A percentile compares a stretch with the other conserved stretches of the same genome.
Evolutionary conservation across 2,329 filamentous ascomycete genomes (phyloP).

Genomic region (Aureobasidium leucospermi): DNA sequence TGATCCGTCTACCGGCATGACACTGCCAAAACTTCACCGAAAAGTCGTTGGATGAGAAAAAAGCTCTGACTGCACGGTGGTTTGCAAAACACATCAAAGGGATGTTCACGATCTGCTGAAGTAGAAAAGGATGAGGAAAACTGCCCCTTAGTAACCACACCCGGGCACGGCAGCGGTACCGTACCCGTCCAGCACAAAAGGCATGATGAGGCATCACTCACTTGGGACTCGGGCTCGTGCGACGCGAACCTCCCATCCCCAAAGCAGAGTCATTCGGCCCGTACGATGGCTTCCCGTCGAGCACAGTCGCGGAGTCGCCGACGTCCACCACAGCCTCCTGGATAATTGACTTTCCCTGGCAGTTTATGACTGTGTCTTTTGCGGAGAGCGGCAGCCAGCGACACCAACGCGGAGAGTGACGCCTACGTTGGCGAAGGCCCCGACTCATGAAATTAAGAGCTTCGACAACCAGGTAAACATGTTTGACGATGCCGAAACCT

Average conservation of each 20-base stretch:
- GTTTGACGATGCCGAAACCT: background rate
- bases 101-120: too few relatives aligned
- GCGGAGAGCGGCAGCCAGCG: background rate
- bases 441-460: constrained; percentile 1
- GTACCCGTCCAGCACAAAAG: background rate
- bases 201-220: too few relatives aligned
- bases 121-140: too few relatives aligned
- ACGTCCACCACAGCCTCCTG: background rate
- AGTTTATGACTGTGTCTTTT: too few relatives aligned
- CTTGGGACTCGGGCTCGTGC: background rate
- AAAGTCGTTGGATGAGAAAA: background rate
- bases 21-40: background rate
- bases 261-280: background rate
- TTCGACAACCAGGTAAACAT: background rate
- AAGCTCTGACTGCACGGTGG: background rate
- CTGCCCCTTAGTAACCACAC: too few relatives aligned
- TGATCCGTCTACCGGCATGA: constrained; percentile 5
- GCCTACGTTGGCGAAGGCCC: background rate
- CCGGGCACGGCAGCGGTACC: background rate
- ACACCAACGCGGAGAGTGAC: background rate
- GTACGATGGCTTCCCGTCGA: background rate
- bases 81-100: background rate
- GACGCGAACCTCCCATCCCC: background rate
- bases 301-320: background rate
- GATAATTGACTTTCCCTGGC: background rate